A percentile compares a stretch with the other conserved stretches of the same genome.
Evolutionary conservation across 129 eudicot species (phyloP).

Genomic region (Artemisia tridentata): DNA sequence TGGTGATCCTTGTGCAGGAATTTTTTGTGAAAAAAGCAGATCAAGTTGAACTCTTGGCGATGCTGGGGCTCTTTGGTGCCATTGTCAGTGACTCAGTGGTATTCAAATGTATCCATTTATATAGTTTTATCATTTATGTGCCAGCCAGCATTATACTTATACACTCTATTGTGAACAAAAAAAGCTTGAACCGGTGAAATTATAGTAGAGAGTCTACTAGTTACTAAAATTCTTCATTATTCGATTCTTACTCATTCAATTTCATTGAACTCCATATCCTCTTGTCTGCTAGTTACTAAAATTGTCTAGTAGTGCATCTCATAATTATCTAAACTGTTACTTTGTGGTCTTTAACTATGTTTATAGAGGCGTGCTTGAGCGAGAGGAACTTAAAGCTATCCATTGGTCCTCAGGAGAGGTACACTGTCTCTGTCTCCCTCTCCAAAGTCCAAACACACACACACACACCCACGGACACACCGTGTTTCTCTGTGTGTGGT

Average conservation of each 20-base stretch:
- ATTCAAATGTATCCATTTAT: constrained; percentile 75
- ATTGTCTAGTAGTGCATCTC: too few relatives aligned
- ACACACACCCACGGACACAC: not conserved
- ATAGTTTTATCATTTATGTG: not conserved
- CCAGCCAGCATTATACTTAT: not conserved
- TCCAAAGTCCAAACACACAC: not conserved
- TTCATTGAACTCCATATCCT: too few relatives aligned
- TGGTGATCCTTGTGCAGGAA: constrained; percentile 49
- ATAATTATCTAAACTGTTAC: too few relatives aligned
- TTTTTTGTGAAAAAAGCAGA: constrained; percentile 78
- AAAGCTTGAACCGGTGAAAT: too few relatives aligned
- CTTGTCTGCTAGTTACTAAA: too few relatives aligned
- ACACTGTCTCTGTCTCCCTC: not conserved
- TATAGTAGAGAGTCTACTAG: too few relatives aligned
- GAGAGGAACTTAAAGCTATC: constrained; percentile 65
- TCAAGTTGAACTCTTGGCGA: constrained; percentile 84
- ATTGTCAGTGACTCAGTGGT: constrained; percentile 49
- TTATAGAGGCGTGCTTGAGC: constrained; percentile 71
- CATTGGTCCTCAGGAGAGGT: constrained; percentile 80
- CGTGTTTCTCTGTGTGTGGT: too few relatives aligned
- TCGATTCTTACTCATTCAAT: too few relatives aligned
- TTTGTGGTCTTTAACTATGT: constrained; percentile 38
- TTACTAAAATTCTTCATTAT: not conserved
- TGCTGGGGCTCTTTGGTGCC: constrained; percentile 95
- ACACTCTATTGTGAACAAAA: not conserved